Evolutionary conservation across 768 basidiomycete species (phyloP).

Genomic region (Lentinus brumalis): DNA sequence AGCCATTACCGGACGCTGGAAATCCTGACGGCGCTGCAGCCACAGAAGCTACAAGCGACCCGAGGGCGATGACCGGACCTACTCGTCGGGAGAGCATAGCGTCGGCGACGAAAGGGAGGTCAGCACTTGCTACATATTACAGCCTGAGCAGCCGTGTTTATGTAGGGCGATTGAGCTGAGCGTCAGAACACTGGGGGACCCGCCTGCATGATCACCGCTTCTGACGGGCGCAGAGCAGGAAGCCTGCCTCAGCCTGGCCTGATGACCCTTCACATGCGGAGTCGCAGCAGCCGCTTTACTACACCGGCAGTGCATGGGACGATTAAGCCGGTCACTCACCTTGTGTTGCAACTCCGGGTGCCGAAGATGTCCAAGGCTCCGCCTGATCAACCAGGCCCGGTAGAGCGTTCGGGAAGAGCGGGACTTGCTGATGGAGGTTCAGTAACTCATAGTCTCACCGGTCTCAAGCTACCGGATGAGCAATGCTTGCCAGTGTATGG

Average conservation of each 20-base stretch:
- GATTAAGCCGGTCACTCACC: slow-evolving; percentile 8
- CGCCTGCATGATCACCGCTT: background rate
- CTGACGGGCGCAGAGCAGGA: background rate
- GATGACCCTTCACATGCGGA: slow-evolving; percentile 12
- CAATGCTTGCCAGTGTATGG: slow-evolving; percentile 7
- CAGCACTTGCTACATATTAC: background rate
- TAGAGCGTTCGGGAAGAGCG: slow-evolving; percentile 10
- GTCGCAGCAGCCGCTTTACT: background rate
- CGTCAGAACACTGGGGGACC: background rate
- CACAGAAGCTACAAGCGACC: slow-evolving; percentile 2
- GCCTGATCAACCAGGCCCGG: slow-evolving; percentile 5
- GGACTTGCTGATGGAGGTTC: background rate
- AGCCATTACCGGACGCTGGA: slow-evolving; percentile 70
- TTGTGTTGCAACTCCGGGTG: background rate
- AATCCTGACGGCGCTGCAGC: slow-evolving; percentile 46
- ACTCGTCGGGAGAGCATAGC: slow-evolving; percentile 11
- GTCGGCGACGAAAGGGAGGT: background rate
- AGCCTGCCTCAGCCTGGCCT: background rate
- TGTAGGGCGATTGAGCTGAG: background rate
- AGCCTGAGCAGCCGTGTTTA: slow-evolving; percentile 1
- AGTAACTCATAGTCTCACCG: background rate
- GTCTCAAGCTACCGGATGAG: background rate
- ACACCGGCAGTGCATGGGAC: background rate
- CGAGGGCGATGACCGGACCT: slow-evolving; percentile 10
- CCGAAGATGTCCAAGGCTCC: slow-evolving; percentile 8